phyloP scores from a whole-genome alignment of 371 early-diverging fungal species.

The Haplosporangium sp. region DNA sequence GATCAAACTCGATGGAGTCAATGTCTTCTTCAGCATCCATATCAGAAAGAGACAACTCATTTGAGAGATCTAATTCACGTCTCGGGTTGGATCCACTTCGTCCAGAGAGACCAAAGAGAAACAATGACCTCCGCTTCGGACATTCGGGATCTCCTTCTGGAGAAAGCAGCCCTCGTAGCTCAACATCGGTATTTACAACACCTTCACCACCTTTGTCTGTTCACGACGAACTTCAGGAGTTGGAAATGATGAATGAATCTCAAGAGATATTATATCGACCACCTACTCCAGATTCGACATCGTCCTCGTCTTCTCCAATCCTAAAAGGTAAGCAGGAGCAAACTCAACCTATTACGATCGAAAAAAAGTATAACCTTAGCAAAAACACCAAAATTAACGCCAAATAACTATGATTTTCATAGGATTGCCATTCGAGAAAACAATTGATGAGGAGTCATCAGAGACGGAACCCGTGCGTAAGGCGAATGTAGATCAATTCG shows the following conservation, averaged over 20 bases:
- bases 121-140: neutral
- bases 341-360: neutral
- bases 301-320: constrained; percentile 20
- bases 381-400: too few species aligned
- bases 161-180: constrained; percentile 11
- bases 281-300: constrained; percentile 29
- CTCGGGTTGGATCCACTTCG: neutral
- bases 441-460: neutral
- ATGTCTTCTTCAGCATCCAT: neutral
- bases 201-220: constrained; percentile 45
- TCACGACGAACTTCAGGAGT: constrained; percentile 2
- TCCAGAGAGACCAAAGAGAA: constrained; percentile 1
- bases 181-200: constrained; percentile 18
- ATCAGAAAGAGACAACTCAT: neutral
- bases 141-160: neutral
- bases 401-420: too few species aligned
- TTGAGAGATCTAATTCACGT: neutral
- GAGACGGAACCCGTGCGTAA: constrained; percentile 18
- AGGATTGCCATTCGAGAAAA: neutral
- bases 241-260: neutral
- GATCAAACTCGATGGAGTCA: neutral
- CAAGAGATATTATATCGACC: constrained; percentile 20
- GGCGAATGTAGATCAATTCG: constrained; percentile 53
- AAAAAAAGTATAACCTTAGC: neutral
- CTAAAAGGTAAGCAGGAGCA: constrained; percentile 24